phyloP scores from a whole-genome alignment of 805 yeast species.

The Candida insectorum region DNA sequence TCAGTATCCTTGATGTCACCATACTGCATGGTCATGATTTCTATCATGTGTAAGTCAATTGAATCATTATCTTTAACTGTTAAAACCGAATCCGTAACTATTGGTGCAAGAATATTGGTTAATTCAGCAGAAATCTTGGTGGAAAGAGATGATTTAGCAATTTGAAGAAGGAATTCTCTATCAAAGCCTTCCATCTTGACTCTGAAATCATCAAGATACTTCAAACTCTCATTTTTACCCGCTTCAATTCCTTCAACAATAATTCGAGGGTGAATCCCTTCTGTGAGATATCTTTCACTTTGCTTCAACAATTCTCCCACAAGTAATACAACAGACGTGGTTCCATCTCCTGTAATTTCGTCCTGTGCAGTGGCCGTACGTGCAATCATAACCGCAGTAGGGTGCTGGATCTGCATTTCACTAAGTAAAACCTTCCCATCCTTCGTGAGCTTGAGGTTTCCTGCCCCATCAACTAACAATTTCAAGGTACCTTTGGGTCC shows the following conservation, averaged over 20 bases:
- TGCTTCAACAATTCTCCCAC: slow-evolving; percentile 95
- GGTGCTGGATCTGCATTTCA: slow-evolving; percentile 87
- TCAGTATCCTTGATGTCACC: slow-evolving; percentile 79
- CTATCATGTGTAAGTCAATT: slow-evolving; percentile 94
- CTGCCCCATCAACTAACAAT: slow-evolving; percentile 96
- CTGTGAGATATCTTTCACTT: slow-evolving; percentile 86
- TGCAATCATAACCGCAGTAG: slow-evolving; percentile 58
- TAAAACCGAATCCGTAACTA: slow-evolving; percentile 94
- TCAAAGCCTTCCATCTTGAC: slow-evolving; percentile 48
- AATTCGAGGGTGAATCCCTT: slow-evolving; percentile 95
- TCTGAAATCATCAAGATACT: slow-evolving; percentile 67
- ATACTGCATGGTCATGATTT: slow-evolving; percentile 97
- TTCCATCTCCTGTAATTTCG: slow-evolving; percentile 99
- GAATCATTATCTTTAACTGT: slow-evolving; percentile 50
- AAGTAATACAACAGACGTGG: slow-evolving; percentile 89
- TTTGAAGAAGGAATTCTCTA: slow-evolving; percentile 85
- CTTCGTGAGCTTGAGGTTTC: slow-evolving; percentile 90
- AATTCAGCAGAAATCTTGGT: slow-evolving; percentile 82
- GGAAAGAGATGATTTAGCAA: slow-evolving; percentile 83
- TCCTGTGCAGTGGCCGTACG: slow-evolving; percentile 99
- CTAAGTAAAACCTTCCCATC: slow-evolving; percentile 92
- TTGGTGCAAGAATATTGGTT: slow-evolving; percentile 81
- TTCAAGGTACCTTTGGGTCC: slow-evolving; percentile 98
- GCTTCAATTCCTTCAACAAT: slow-evolving; percentile 92
- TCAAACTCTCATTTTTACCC: slow-evolving; percentile 74